These are phyloP conservation scores for Magnaporthiopsis rhizophila DNA, from an alignment of 2,329 filamentous ascomycete species.

Conservation along the genomic window DNA sequence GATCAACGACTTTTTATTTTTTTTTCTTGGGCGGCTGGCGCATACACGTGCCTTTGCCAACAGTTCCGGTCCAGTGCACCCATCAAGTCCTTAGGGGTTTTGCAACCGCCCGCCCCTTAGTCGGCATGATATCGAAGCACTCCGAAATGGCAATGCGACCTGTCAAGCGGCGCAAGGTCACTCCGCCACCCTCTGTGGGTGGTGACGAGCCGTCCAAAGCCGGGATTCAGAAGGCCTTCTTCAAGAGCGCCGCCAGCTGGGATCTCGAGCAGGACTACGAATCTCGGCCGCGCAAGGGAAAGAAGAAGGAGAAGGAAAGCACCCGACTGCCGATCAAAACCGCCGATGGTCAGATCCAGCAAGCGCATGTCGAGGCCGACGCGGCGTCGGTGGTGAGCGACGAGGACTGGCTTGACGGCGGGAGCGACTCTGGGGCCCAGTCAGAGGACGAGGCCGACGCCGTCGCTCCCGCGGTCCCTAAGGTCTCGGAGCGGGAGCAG, in stretches of 20 bases:
- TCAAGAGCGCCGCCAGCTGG: conserved; percentile 73
- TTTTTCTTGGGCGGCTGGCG: background rate
- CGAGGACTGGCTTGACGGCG: conserved; percentile 54
- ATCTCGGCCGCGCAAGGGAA: conserved; percentile 63
- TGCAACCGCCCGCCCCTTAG: background rate
- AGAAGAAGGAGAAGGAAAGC: conserved; percentile 65
- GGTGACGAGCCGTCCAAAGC: conserved; percentile 28
- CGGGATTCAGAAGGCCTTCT: conserved; percentile 55
- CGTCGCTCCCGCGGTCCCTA: conserved; percentile 43
- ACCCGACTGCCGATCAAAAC: conserved; percentile 82
- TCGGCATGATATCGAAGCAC: background rate
- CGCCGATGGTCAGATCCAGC: conserved; percentile 59
- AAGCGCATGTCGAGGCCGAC: conserved; percentile 42
- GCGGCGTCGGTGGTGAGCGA: conserved; percentile 52
- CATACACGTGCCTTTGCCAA: background rate
- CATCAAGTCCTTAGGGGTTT: background rate
- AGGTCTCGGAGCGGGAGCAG: conserved; percentile 68
- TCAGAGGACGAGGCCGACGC: conserved; percentile 28
- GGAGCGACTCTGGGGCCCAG: conserved; percentile 21
- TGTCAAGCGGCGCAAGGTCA: conserved; percentile 50
- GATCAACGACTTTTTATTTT: background rate
- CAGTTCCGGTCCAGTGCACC: background rate
- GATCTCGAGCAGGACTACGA: conserved; percentile 91
- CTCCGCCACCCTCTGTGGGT: conserved; percentile 38
- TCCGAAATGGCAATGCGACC: conserved; percentile 38